Evolutionary conservation across 805 yeast species (phyloP).

Genomic region (Ogataea kodamae): DNA sequence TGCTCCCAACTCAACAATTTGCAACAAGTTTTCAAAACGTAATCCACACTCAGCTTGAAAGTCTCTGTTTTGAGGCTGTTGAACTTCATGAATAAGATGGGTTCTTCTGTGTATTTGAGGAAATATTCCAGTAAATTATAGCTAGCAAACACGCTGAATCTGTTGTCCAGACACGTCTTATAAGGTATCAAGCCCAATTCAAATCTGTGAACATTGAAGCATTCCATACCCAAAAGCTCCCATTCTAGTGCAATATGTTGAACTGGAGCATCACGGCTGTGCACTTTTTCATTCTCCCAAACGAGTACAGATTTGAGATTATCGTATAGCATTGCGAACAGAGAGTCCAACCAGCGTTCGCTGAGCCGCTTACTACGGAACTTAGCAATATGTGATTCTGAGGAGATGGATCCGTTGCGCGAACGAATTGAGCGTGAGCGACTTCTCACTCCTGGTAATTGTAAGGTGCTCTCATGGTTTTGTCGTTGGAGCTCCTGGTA

Average conservation of each 20-base stretch:
- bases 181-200: constrained; percentile 50
- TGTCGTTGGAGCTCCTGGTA: constrained; percentile 15
- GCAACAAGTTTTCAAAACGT: constrained; percentile 40
- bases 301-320: constrained; percentile 78
- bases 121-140: constrained; percentile 46
- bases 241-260: constrained; percentile 67
- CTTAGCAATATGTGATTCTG: constrained; percentile 25
- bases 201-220: constrained; percentile 45
- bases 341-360: constrained; percentile 70
- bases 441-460: constrained; percentile 10
- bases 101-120: constrained; percentile 24
- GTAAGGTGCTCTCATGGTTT: constrained; percentile 7
- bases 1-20: constrained; percentile 58
- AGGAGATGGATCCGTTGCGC: constrained; percentile 20
- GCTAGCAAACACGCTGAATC: constrained; percentile 62
- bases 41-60: constrained; percentile 31
- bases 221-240: constrained; percentile 64
- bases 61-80: constrained; percentile 20
- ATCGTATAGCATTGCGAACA: constrained; percentile 63
- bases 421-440: constrained; percentile 21
- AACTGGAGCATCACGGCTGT: constrained; percentile 24
- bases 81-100: constrained; percentile 23
- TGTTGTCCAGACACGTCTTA: constrained; percentile 49
- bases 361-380: constrained; percentile 51
- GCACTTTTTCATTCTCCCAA: constrained; percentile 34